phyloP scores from a whole-genome alignment of 306 rosid species.

The Purshia tridentata region DNA sequence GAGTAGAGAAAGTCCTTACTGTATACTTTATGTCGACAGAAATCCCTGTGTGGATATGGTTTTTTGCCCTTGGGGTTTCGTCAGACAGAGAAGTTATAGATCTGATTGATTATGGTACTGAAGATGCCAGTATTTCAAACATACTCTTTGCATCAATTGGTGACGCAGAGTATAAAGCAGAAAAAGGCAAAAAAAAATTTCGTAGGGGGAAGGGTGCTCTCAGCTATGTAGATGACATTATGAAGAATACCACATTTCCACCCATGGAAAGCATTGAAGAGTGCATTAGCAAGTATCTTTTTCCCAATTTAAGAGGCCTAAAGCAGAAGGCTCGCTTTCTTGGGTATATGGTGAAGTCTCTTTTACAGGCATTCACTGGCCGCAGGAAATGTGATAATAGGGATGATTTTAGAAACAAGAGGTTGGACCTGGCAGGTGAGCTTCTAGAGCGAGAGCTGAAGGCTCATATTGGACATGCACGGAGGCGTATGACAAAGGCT shows the following conservation, averaged over 20 bases:
- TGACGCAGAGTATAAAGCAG: constrained; percentile 48
- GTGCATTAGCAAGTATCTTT: constrained; percentile 53
- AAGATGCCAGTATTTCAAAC: constrained; percentile 55
- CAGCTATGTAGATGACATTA: constrained; percentile 33
- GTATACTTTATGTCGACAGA: constrained; percentile 74
- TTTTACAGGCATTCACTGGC: constrained; percentile 68
- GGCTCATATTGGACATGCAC: constrained; percentile 79
- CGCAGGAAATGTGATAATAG: constrained; percentile 74
- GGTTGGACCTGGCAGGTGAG: constrained; percentile 88
- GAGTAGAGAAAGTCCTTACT: constrained; percentile 64
- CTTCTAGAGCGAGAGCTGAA: constrained; percentile 83
- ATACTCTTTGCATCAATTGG: constrained; percentile 73
- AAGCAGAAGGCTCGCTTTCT: constrained; percentile 75
- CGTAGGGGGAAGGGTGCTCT: constrained; percentile 51
- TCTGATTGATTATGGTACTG: constrained; percentile 57
- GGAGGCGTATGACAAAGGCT: constrained; percentile 76
- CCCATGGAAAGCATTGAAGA: constrained; percentile 72
- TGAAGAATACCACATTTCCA: constrained; percentile 65
- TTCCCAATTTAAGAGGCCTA: constrained; percentile 58
- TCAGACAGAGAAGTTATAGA: constrained; percentile 80
- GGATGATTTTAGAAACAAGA: constrained; percentile 87
- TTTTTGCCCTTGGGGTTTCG: constrained; percentile 75
- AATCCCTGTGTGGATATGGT: constrained; percentile 80
- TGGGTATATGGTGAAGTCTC: constrained; percentile 92
- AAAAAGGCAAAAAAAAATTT: constrained; percentile 38